phyloP scores from a whole-genome alignment of 1,284 basidiomycete genomes.

The Butyriboletus regius region DNA sequence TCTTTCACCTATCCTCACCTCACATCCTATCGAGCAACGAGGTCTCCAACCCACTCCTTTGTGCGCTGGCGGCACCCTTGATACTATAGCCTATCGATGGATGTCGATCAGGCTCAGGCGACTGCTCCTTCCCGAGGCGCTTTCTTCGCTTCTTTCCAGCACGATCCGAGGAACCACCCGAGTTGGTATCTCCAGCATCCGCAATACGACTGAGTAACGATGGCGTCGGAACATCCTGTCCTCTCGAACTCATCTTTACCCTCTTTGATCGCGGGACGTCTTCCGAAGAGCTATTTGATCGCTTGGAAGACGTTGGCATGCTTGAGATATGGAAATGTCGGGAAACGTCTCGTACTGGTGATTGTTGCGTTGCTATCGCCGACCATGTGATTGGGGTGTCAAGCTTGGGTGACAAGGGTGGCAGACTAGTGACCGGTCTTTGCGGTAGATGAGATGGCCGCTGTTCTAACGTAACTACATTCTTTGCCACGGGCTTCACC shows the following conservation, averaged over 20 bases:
- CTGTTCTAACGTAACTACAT: slow-evolving; percentile 16
- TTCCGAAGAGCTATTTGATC: slow-evolving; percentile 19
- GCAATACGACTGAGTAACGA: slow-evolving; percentile 32
- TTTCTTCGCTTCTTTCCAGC: slow-evolving; percentile 22
- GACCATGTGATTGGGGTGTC: slow-evolving; percentile 15
- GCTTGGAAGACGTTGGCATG: slow-evolving; percentile 19
- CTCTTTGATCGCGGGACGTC: slow-evolving; percentile 20
- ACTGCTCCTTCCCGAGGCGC: slow-evolving; percentile 12
- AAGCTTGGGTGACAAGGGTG: slow-evolving; percentile 10
- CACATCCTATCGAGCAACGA: slow-evolving; percentile 44
- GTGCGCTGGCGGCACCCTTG: slow-evolving; percentile 46
- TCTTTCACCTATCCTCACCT: slow-evolving; percentile 17
- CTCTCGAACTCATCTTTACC: slow-evolving; percentile 16
- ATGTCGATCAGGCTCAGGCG: slow-evolving; percentile 30
- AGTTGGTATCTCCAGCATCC: slow-evolving; percentile 20
- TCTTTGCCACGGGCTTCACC: slow-evolving; percentile 11
- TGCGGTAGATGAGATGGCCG: slow-evolving; percentile 26
- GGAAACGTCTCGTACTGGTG: slow-evolving; percentile 12
- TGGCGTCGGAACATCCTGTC: slow-evolving; percentile 17
- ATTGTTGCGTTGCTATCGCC: slow-evolving; percentile 7
- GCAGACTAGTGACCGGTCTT: slow-evolving; percentile 14
- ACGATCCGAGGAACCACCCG: slow-evolving; percentile 11
- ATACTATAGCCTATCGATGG: slow-evolving; percentile 44
- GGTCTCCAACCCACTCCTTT: slow-evolving; percentile 13
- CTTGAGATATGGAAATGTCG: slow-evolving; percentile 5